phyloP scores from a whole-genome alignment of 345 rosid genomes.

The Sapria himalayana region DNA sequence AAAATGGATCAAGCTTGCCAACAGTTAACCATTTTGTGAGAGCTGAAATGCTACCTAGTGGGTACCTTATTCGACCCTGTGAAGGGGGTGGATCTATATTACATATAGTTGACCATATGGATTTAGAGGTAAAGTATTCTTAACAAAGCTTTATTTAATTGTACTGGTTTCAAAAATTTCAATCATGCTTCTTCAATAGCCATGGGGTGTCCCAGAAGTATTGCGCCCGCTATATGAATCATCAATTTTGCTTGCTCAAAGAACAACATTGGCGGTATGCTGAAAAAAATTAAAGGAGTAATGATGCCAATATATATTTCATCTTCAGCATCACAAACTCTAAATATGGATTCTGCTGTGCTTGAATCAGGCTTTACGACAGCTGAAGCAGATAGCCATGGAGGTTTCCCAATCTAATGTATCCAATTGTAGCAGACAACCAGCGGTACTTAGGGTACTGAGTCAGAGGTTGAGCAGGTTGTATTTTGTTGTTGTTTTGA shows the following conservation, averaged over 20 bases:
- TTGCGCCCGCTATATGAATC: constrained; percentile 90
- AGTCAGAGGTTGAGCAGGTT: constrained; percentile 97
- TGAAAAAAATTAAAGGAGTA: too few relatives aligned
- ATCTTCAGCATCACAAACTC: constrained; percentile 1
- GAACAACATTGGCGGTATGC: constrained; percentile 89
- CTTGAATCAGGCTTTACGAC: constrained; percentile 86
- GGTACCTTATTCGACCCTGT: constrained; percentile 87
- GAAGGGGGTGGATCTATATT: constrained; percentile 98
- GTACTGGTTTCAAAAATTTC: too few relatives aligned
- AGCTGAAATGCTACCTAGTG: constrained; percentile 98
- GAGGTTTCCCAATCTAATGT: constrained; percentile 71
- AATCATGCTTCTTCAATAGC: constrained; percentile 40
- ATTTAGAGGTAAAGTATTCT: constrained; percentile 52
- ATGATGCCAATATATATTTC: neutral
- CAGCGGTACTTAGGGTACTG: constrained; percentile 81
- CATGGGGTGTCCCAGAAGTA: constrained; percentile 98
- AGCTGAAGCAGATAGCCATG: constrained; percentile 83
- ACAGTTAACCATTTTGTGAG: constrained; percentile 90
- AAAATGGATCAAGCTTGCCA: constrained; percentile 95
- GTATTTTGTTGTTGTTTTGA: constrained; percentile 7
- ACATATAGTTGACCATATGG: constrained; percentile 92
- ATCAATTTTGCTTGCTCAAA: constrained; percentile 87
- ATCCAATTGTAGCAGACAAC: constrained; percentile 84
- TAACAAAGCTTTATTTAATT: neutral
- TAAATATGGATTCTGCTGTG: too few relatives aligned